Evolutionary conservation across 768 basidiomycete species (phyloP).

Genomic region (Infundibulicybe gibba): DNA sequence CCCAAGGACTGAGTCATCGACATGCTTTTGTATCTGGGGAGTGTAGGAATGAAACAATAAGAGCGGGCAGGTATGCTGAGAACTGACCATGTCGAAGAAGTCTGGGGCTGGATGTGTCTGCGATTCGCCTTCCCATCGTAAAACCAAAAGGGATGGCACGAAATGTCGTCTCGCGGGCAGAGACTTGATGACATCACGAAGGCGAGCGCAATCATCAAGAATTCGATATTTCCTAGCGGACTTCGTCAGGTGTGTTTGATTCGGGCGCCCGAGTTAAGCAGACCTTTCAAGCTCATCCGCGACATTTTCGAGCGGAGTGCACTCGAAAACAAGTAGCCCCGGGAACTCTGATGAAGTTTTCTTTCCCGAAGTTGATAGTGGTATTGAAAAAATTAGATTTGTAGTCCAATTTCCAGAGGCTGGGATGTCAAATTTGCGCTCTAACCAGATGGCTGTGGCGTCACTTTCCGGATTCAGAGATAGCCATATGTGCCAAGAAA

Average conservation of each 20-base stretch:
- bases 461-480: slow-evolving; percentile 71
- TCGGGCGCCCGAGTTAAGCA: slow-evolving; percentile 6
- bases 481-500: slow-evolving; percentile 68
- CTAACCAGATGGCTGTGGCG: slow-evolving; percentile 77
- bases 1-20: slow-evolving; percentile 36
- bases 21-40: slow-evolving; percentile 45
- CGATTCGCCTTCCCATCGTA: slow-evolving; percentile 55
- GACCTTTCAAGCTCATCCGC: slow-evolving; percentile 68
- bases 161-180: slow-evolving; percentile 57
- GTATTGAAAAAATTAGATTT: slow-evolving; percentile 61
- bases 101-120: slow-evolving; percentile 48
- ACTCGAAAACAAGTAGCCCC: slow-evolving; percentile 73
- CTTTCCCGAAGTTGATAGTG: slow-evolving; percentile 26
- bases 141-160: slow-evolving; percentile 54
- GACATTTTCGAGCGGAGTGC: slow-evolving; percentile 60
- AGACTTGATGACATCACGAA: slow-evolving; percentile 58
- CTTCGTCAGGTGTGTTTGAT: slow-evolving; percentile 5
- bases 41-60: slow-evolving; percentile 1
- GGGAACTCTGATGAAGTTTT: slow-evolving; percentile 37
- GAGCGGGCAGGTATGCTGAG: slow-evolving; percentile 12
- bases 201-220: slow-evolving; percentile 68
- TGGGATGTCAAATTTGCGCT: slow-evolving; percentile 71
- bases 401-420: slow-evolving; percentile 59
- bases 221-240: slow-evolving; percentile 59
- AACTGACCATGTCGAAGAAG: slow-evolving; percentile 57